Base-by-base conservation (phyloP, 352 stramenopile species). In the Phytophthora litchii region DNA sequence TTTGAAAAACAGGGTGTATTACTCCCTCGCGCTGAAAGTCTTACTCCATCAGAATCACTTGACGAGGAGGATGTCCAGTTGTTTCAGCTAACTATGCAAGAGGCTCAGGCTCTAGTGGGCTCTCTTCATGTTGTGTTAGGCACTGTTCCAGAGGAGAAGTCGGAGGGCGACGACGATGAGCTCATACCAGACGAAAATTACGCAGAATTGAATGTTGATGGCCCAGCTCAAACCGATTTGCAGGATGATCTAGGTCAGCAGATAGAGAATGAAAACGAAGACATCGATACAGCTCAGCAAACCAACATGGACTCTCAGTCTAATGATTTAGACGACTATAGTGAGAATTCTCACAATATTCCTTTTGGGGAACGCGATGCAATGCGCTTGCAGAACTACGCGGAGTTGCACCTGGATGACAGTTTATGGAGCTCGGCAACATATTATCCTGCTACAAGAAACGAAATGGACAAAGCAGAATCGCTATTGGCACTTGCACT, bases 361-460 rank as follows among this genome's bases (percentile, higher is more conserved):
- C 32, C 58, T 1, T 71, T 71, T 45, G 63, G 63, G 3, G 49
- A 67, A 49, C 35, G 50, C 25, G 63, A 67, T 42, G 57, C 57
- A 0, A 42, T 71, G 44, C 44, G 49, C 25, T 29, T 66, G 37
- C 64, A 69, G 38, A 70, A 70, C 32, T 70, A 73, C 27, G 53
- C 48, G 1, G 60, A 67, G 16, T 27, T 72, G 21, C 64, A 64
- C 1, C 48, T 87, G 11, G 56, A 67, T n/a, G 63, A 83, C 19
- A 79, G 60, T 42, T 64, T 77, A 17, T 77, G 68, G 68, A 60
- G 52, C 20, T 77, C 66, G 1, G 60, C 58, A 3, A 62, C 21
- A 6, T 75, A 72, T 54, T 74, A 78, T 40, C 60, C 49, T 29
- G 53, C 60, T 5, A 38, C 65, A 0, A 64, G 35, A 8, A 21